Percentiles rank a stretch among this genome's conserved stretches.
These are phyloP conservation scores for Saccharomycopsis sp. DNA, from an alignment of 805 yeast genomes.

Conservation along the genomic window DNA sequence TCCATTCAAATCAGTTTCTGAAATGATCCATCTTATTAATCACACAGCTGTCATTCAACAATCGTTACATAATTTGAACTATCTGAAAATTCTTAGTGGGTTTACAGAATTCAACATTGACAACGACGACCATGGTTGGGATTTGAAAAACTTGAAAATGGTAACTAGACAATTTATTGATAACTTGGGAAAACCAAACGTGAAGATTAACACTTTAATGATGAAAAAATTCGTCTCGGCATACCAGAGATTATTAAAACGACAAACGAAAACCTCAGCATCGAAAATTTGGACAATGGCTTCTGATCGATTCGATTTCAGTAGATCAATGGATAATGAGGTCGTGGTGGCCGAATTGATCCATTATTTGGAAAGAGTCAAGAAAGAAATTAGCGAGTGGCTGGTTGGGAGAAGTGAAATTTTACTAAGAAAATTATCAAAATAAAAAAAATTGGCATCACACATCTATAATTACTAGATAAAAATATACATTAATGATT, in stretches of 20 bases:
- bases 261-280: constrained; percentile 4
- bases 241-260: no score
- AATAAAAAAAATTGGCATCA: no score
- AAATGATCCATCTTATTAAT: neutral
- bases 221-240: neutral
- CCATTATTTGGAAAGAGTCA: constrained; percentile 6
- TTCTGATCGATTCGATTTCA: no score
- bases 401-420: constrained; percentile 5
- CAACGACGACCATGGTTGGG: neutral
- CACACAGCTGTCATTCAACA: neutral
- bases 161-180: neutral
- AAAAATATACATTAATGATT: no score
- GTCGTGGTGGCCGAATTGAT: no score
- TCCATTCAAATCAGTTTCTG: neutral
- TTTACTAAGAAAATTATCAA: no score
- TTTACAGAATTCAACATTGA: no score
- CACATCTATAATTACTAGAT: no score
- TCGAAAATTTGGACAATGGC: no score
- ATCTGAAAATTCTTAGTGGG: neutral
- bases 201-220: neutral
- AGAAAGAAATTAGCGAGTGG: constrained; percentile 11
- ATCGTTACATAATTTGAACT: neutral
- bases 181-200: neutral
- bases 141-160: neutral
- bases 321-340: no score